Evolutionary conservation across 192 early-diverging fungal species (phyloP), one percentile per base, ranked within the genome.

Genomic region (Coemansia sp.): DNA sequence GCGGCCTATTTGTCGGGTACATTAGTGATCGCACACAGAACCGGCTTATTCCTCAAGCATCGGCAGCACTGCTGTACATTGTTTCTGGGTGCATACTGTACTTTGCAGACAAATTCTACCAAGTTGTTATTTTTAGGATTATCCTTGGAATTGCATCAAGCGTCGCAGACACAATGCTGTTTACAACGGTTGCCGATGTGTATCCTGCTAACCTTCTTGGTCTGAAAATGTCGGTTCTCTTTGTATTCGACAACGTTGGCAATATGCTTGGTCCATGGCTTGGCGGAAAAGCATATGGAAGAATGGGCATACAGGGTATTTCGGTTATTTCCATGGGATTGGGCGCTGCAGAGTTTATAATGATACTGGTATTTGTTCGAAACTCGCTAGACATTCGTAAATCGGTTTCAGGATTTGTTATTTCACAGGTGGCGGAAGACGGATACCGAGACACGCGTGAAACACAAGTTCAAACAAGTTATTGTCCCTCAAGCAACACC

Each of bases 181-280:
- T 77, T 63, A 77, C 79, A 6, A 74, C 74, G 15, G 79, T 82
- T 16, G 79, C 79, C 40, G 79, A 82, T 42, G 79, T 82, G 32
- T 82, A 82, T 39, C 79, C 79, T 1, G 71, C 79, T 0, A 71
- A 73, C 19, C 65, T 82, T 13, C 74, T 82, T 12, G 79, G 79
- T 9, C 65, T 77, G 13, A 76, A 77, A 26, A 82, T 77, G 71
- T 67, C 79, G 0, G 52, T 82, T 3, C 62, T 82, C 1, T 82
- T 82, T 68, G 71, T 77, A 10, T 82, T 82, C 62, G 79, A 82
- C 68, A 76, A 82, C 15, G 41, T 82, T 32, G 79, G 79, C 60
- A 77, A 82, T 37, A 82, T 82, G 79, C 40, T 82, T 15, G 79
- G 79, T 0, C 79, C 79, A 13, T 48, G 76, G 39, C 48, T 82